Percentiles rank a stretch among this genome's conserved stretches.
Evolutionary conservation across 2,329 filamentous ascomycete genomes (phyloP).

Genomic region (Colletotrichum sp.): DNA sequence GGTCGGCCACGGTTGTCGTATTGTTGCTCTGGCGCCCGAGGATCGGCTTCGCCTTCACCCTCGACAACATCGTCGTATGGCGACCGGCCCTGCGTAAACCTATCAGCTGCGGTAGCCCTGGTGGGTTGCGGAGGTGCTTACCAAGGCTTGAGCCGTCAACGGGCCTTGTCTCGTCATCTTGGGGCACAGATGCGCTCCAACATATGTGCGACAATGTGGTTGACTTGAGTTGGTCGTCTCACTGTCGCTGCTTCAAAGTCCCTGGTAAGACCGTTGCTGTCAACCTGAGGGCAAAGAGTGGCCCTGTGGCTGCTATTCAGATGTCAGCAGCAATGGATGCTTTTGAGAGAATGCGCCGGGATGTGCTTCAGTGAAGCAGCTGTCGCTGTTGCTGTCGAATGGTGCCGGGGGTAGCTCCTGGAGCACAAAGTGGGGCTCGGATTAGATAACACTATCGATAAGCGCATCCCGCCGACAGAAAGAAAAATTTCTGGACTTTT

Average conservation of each 20-base stretch:
- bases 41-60: constrained; percentile 50
- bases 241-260: not conserved
- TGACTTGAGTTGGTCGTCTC: not conserved
- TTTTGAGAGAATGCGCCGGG: not conserved
- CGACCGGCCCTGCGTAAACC: constrained; percentile 54
- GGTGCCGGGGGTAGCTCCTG: not conserved
- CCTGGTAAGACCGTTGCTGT: not conserved
- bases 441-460: constrained; percentile 21
- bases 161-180: constrained; percentile 42
- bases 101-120: not conserved
- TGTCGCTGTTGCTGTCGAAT: not conserved
- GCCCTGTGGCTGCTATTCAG: not conserved
- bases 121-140: constrained; percentile 32
- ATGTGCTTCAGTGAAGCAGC: not conserved
- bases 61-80: constrained; percentile 63
- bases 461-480: constrained; percentile 2
- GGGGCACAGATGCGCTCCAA: not conserved
- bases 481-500: constrained; percentile 6
- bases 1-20: constrained; percentile 63
- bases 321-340: not conserved
- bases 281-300: not conserved
- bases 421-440: not conserved
- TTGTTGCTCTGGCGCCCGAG: constrained; percentile 47
- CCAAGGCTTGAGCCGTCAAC: constrained; percentile 61
- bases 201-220: not conserved